phyloP scores from a whole-genome alignment of 192 early-diverging fungal genomes.

The Coemansia sp. region DNA sequence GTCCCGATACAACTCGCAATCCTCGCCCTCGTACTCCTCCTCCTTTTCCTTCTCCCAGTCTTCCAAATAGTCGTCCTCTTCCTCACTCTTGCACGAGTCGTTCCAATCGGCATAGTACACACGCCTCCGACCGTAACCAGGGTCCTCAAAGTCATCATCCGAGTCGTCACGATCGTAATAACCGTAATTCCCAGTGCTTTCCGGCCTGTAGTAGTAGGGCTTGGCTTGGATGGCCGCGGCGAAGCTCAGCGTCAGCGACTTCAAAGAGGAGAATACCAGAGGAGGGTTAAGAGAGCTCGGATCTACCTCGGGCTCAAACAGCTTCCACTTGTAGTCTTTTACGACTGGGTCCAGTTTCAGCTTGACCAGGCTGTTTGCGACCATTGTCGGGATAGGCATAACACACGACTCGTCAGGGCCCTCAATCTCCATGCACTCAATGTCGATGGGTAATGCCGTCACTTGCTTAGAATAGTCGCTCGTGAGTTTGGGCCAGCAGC shows the following conservation, averaged over 20 bases:
- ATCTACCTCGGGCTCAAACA: conserved; percentile 5
- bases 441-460: neutral
- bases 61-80: neutral
- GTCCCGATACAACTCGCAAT: neutral
- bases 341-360: conserved; percentile 5
- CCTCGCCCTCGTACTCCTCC: neutral
- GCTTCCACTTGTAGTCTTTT: neutral
- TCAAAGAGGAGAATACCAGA: conserved; percentile 6
- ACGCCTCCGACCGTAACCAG: neutral
- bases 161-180: no score
- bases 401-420: neutral
- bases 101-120: no score
- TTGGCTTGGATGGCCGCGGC: neutral
- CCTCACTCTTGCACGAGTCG: no score
- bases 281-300: neutral
- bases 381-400: neutral
- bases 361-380: conserved; percentile 9
- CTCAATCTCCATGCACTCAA: neutral
- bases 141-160: neutral
- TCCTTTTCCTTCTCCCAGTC: neutral
- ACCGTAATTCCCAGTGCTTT: no score
- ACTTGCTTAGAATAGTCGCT: neutral
- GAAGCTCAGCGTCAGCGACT: conserved; percentile 7
- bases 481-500: neutral
- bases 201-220: neutral